phyloP scores from a whole-genome alignment of 768 basidiomycete genomes.

The Sporobolomyces roseus region DNA sequence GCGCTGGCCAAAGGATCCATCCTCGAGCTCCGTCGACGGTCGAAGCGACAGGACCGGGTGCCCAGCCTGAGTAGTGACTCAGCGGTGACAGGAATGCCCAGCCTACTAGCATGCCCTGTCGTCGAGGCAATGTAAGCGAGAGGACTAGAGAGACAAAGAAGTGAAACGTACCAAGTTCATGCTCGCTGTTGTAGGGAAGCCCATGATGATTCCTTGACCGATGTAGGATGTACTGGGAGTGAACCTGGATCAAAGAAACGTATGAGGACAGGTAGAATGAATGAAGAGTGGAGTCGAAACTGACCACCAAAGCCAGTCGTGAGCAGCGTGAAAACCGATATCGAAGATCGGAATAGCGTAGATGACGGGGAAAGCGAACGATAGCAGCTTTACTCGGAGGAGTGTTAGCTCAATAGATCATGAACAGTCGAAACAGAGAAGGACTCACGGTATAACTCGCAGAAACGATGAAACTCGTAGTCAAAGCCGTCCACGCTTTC shows the following conservation, averaged over 20 bases:
- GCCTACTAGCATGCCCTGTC: slow-evolving; percentile 88
- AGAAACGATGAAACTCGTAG: slow-evolving; percentile 73
- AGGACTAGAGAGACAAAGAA: background rate
- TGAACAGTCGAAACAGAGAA: background rate
- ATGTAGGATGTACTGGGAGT: slow-evolving; percentile 87
- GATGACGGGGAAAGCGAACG: slow-evolving; percentile 83
- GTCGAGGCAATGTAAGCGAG: background rate
- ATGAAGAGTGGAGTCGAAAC: background rate
- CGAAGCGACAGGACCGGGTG: slow-evolving; percentile 83
- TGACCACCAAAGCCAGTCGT: slow-evolving; percentile 79
- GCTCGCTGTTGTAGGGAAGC: slow-evolving; percentile 84
- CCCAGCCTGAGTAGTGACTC: slow-evolving; percentile 78
- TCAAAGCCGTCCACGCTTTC: slow-evolving; percentile 71
- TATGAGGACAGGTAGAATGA: background rate
- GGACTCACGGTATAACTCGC: slow-evolving; percentile 66
- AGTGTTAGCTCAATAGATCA: background rate
- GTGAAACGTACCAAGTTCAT: slow-evolving; percentile 71
- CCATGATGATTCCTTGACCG: slow-evolving; percentile 84
- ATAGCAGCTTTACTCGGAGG: slow-evolving; percentile 59
- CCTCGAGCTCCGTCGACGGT: slow-evolving; percentile 81
- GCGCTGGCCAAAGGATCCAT: slow-evolving; percentile 93
- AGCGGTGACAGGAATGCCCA: slow-evolving; percentile 92
- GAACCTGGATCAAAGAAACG: slow-evolving; percentile 53
- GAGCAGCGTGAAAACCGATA: slow-evolving; percentile 72
- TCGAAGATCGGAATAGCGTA: slow-evolving; percentile 72